Percentiles rank a stretch among this genome's conserved stretches.
These are phyloP conservation scores for Penicillium alfredii DNA, from an alignment of 495 filamentous ascomycete genomes.

Conservation along the genomic window DNA sequence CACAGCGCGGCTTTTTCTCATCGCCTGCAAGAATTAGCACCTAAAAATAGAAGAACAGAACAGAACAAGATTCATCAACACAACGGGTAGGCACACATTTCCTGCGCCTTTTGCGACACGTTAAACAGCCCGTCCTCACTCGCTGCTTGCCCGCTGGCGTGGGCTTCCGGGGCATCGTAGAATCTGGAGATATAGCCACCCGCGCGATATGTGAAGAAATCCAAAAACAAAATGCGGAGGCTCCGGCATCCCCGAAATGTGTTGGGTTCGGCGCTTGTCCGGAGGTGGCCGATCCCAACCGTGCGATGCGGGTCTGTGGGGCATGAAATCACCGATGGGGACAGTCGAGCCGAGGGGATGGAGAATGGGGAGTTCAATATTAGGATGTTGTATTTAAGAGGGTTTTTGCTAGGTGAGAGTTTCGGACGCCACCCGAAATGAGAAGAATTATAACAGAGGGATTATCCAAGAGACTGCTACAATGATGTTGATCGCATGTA, in stretches of 20 bases:
- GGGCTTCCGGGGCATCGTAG: conserved; percentile 23
- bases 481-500: too few relatives aligned
- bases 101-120: conserved; percentile 22
- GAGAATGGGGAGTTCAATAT: too few relatives aligned
- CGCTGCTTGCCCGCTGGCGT: conserved; percentile 23
- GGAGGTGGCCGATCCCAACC: conserved; percentile 12
- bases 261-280: background rate
- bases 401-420: too few relatives aligned
- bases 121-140: conserved; percentile 24
- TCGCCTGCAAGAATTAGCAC: too few relatives aligned
- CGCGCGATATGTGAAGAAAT: conserved; percentile 4
- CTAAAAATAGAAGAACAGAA: conserved; percentile 8
- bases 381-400: too few relatives aligned
- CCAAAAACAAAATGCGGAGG: conserved; percentile 13
- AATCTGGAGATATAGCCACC: conserved; percentile 12
- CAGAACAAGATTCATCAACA: too few relatives aligned
- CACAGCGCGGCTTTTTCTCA: conserved; percentile 25
- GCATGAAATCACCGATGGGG: conserved; percentile 6
- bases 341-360: conserved; percentile 6
- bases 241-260: conserved; percentile 14
- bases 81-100: conserved; percentile 23
- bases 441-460: too few relatives aligned
- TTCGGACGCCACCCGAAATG: background rate
- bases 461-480: too few relatives aligned
- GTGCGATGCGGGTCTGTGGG: conserved; percentile 7